phyloP scores from a whole-genome alignment of 2,329 filamentous ascomycete genomes.

The Trichoderma asperellum region DNA sequence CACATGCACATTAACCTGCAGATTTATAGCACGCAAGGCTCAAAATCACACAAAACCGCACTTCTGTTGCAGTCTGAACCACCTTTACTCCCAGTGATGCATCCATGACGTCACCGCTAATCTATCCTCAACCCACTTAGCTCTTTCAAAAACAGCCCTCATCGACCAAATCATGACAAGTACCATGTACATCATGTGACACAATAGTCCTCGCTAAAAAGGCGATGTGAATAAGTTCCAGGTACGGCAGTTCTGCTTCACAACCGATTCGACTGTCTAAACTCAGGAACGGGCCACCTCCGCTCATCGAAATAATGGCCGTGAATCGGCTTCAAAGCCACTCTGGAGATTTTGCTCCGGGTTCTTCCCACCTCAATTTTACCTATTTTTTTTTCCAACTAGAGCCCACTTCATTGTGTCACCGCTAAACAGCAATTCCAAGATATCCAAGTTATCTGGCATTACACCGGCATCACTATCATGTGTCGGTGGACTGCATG shows the following conservation, averaged over 20 bases:
- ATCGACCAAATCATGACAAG: not conserved
- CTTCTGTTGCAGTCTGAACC: not conserved
- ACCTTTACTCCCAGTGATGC: constrained; percentile 3
- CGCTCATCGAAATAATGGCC: constrained; percentile 28
- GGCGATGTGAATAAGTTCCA: not conserved
- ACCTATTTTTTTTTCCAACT: not conserved
- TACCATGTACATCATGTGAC: not conserved
- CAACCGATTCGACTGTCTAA: not conserved
- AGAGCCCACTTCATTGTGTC: constrained; percentile 12
- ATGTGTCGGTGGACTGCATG: not conserved
- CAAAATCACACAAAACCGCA: not conserved
- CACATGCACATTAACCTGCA: not conserved
- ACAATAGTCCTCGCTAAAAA: not conserved
- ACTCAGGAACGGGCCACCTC: constrained; percentile 23
- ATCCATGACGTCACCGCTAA: constrained; percentile 17
- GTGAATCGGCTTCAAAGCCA: constrained; percentile 24
- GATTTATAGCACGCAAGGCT: not conserved
- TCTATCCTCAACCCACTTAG: constrained; percentile 8
- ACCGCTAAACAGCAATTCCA: not conserved
- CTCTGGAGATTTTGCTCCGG: constrained; percentile 25
- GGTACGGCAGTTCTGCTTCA: not conserved
- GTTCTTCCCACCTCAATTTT: not conserved
- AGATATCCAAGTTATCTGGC: not conserved
- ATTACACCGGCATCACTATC: not conserved
- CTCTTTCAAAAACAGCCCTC: not conserved